These are phyloP conservation scores for Citrus trifoliata DNA, from an alignment of 345 rosid species.

Conservation along the genomic window DNA sequence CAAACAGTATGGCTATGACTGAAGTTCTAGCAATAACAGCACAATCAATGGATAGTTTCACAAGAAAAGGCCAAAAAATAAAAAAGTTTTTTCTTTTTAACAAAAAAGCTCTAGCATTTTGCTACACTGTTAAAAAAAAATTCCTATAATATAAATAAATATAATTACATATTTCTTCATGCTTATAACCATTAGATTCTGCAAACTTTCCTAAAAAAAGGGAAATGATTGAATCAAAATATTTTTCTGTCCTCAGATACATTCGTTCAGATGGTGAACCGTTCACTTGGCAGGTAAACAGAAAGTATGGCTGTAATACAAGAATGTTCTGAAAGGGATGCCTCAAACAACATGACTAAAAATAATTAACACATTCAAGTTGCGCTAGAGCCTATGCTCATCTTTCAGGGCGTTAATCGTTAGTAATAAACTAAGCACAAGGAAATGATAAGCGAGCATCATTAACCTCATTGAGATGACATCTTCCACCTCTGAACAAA, in stretches of 20 bases:
- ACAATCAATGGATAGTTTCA: background rate
- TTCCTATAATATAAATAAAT: background rate
- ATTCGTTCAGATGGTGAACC: background rate
- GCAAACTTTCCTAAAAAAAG: background rate
- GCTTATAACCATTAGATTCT: background rate
- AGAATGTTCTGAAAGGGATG: background rate
- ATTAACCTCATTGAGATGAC: conserved; percentile 93
- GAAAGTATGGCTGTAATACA: background rate
- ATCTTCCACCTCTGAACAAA: conserved; percentile 98
- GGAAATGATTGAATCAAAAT: background rate
- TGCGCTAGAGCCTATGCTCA: background rate
- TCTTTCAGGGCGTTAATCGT: background rate
- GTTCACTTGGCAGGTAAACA: too few relatives aligned
- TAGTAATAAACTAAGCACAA: background rate
- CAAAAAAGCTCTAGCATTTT: background rate
- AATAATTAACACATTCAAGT: background rate
- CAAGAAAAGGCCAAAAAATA: background rate
- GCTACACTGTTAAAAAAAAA: background rate
- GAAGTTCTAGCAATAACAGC: background rate
- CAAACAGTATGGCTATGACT: background rate
- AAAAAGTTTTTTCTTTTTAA: background rate
- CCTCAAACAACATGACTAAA: background rate
- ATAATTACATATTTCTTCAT: background rate
- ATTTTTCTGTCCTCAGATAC: background rate
- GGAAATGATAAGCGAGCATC: background rate